phyloP scores from a whole-genome alignment of 2,329 filamentous ascomycete species.

The Curvularia lunata region DNA sequence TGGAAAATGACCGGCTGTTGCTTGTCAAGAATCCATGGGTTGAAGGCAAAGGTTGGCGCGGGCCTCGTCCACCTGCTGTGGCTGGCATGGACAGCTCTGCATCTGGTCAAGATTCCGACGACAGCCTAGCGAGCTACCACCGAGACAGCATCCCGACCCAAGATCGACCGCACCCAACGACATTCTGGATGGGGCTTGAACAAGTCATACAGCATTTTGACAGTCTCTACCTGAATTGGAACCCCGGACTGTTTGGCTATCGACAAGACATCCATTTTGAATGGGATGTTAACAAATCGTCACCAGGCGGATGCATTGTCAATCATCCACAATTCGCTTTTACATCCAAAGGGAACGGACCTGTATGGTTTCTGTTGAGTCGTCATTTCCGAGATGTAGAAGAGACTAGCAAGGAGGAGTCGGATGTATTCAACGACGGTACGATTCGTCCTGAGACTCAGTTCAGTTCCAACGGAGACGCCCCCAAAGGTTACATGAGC shows the following conservation, averaged over 20 bases:
- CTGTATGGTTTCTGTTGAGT: constrained; percentile 83
- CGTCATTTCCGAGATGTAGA: constrained; percentile 76
- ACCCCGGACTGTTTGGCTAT: constrained; percentile 78
- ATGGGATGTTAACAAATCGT: constrained; percentile 68
- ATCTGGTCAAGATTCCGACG: constrained; percentile 21
- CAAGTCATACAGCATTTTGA: constrained; percentile 91
- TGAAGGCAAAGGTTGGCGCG: constrained; percentile 77
- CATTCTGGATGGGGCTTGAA: constrained; percentile 91
- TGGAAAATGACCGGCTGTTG: constrained; percentile 68
- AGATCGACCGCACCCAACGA: constrained; percentile 65
- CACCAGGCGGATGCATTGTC: constrained; percentile 76
- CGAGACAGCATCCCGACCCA: constrained; percentile 38
- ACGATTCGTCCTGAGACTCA: constrained; percentile 32
- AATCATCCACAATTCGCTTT: constrained; percentile 68
- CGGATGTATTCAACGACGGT: constrained; percentile 43
- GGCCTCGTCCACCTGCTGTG: constrained; percentile 44
- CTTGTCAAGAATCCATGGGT: constrained; percentile 97
- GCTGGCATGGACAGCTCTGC: constrained; percentile 26
- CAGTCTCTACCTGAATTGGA: constrained; percentile 97
- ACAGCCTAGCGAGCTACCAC: constrained; percentile 30
- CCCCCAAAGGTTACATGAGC: constrained; percentile 77
- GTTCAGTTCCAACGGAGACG: constrained; percentile 35
- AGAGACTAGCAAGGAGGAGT: constrained; percentile 45
- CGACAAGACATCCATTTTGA: constrained; percentile 89
- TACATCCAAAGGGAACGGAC: constrained; percentile 60